These are phyloP conservation scores for Neurospora sublineolata DNA, from an alignment of 495 filamentous ascomycete genomes.

Conservation along the genomic window DNA sequence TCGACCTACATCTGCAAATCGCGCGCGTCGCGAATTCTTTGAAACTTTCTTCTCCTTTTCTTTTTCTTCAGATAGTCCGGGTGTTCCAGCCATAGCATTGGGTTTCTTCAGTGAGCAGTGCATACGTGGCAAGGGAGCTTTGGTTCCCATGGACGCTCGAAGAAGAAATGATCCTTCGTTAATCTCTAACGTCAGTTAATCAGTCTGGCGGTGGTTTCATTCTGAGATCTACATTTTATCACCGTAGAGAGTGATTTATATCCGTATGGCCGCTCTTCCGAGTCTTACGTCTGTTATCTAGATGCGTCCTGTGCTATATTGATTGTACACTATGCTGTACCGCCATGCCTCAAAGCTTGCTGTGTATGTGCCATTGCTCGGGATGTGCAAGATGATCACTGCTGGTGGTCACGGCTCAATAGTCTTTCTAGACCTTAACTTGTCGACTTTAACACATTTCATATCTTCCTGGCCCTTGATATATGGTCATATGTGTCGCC, in stretches of 20 bases:
- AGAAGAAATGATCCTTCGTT: slow-evolving; percentile 49
- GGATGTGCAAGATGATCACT: background rate
- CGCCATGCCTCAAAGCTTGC: too few species aligned
- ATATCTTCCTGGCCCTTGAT: background rate
- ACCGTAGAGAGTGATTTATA: background rate
- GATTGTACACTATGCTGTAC: background rate
- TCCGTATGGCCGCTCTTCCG: background rate
- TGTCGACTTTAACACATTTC: background rate
- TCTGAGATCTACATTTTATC: slow-evolving; percentile 44
- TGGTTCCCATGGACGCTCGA: slow-evolving; percentile 28
- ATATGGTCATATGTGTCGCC: background rate
- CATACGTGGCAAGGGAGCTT: slow-evolving; percentile 27
- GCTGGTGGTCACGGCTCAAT: background rate
- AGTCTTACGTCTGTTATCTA: background rate
- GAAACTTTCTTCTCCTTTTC: slow-evolving; percentile 13
- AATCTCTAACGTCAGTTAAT: slow-evolving; percentile 42
- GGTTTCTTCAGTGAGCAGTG: slow-evolving; percentile 22
- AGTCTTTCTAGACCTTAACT: background rate
- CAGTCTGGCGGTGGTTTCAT: slow-evolving; percentile 46
- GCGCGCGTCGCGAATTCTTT: background rate
- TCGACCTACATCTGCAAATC: background rate
- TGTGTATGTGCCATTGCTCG: background rate
- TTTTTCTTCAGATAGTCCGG: slow-evolving; percentile 39
- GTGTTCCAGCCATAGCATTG: slow-evolving; percentile 29
- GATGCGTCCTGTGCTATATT: background rate